Evolutionary conservation across 2,329 filamentous ascomycete genomes (phyloP), one percentile per base, ranked within the genome.

Genomic region (Fusarium acutatum): DNA sequence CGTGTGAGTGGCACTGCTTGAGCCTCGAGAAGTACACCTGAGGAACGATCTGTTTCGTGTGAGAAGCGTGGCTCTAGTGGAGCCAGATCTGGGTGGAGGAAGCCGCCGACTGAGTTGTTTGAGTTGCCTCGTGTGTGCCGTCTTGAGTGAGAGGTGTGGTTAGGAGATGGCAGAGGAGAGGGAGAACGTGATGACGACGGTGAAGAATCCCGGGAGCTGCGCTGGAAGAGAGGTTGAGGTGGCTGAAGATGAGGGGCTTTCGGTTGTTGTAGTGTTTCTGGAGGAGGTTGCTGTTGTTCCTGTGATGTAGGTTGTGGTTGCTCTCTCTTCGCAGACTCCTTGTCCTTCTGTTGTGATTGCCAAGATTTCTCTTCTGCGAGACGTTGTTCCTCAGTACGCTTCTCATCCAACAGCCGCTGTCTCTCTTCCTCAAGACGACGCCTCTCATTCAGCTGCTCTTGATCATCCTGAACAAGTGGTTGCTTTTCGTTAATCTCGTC

Each of bases 1-100:
- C 77, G 69, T 34, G 72, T 75, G 28, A 85, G 69, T 46, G 79
- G 80, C 57, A 88, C 81, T n/a, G 83, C 85, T 77, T 88, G 83
- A 7, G 87, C 88, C 26, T 84, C 86, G 54, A 84, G 82, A 34
- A 84, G 70, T 22, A 80, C 80, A 40, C 82, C 80, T 15, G 81
- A 81, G 24, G 77, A 77, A 18, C 79, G 76, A 20, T 80, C 78
- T 3, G 81, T 79, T 12, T 76, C 78, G 64, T 81, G 73, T 20
- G 78, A 79, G 61, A 78, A 74, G 57, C 53, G 65, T 38, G 60
- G 72, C 7, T 78, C 76, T 6, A 78, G 50, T 6, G 75, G 54
- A 5, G 61, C 43, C n/a, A 78, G 54, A 22, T 78, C 76, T 10
- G 72, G 72, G 52, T 71, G 71, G 15, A 76, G 49, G 54, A 73